Evolutionary conservation across 495 filamentous ascomycete species (phyloP), one percentile per base, ranked within the genome.

Genomic region (Clohesyomyces aquaticus): DNA sequence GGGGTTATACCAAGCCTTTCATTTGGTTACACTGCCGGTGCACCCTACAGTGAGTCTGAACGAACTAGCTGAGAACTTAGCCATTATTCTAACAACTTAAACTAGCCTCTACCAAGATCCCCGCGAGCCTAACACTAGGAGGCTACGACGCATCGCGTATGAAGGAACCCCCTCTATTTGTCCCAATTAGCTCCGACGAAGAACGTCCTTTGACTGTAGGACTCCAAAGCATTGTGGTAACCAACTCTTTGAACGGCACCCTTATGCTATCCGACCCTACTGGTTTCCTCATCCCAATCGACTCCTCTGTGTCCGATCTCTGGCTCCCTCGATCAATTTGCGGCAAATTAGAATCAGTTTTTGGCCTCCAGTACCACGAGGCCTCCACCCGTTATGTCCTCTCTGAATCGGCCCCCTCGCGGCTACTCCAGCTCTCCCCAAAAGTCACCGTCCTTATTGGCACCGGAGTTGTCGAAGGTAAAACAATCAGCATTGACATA

Each of bases 281-380:
- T 14, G 32, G 32, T 14, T 38, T 38, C 32, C 32, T 38, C 14
- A 60, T 42, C 21, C 14, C 61, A 38, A 79, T 85, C 58, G 81
- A 84, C 65, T 81, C 82, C 6, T 75, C 76, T 0, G 76, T 80
- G n/a, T 71, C 82, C 1, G 75, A 82, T 4, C 52, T 59, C 25
- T 59, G 55, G 55, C 23, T 59, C 4, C 55, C 55, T 2, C 35
- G 14, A 14, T 14, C 26, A 11, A 26, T 59, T 6, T 59, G 55
- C 25, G 38, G 48, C n/a, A n/a, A 26, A 8, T 59, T 59, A n/a
- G 55, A 6, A 3, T 9, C 2, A 19, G 55, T 38, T 4, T 59
- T 59, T 19, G 43, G 43, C 4, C 42, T 59, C 3, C 26, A 29
- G 16, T 59, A 48, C 22, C 21, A 59, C 21, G 55, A 59, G 12